These are phyloP conservation scores for Neonectria faginata DNA, from an alignment of 2,329 filamentous ascomycete genomes.

Conservation along the genomic window DNA sequence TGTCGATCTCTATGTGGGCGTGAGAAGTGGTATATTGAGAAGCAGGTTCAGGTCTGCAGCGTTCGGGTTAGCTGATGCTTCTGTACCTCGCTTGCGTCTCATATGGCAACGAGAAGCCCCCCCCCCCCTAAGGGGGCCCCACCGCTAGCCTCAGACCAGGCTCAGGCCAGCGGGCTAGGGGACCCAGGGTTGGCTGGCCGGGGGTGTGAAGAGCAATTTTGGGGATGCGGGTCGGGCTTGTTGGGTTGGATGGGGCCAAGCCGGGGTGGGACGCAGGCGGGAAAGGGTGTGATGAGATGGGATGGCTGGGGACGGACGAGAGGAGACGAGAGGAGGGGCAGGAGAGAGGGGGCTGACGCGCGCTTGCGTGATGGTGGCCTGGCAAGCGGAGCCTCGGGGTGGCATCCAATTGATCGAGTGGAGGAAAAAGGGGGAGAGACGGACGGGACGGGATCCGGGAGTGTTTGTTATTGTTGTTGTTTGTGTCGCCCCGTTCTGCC, in stretches of 20 bases:
- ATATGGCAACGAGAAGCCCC: slow-evolving; percentile 46
- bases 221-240: slow-evolving; percentile 36
- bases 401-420: slow-evolving; percentile 31
- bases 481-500: slow-evolving; percentile 22
- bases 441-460: not conserved
- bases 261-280: slow-evolving; percentile 33
- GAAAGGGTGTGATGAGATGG: slow-evolving; percentile 31
- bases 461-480: slow-evolving; percentile 26
- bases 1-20: slow-evolving; percentile 74
- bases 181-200: slow-evolving; percentile 33
- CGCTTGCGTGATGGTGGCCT: slow-evolving; percentile 40
- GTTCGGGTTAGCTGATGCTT: slow-evolving; percentile 48
- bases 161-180: slow-evolving; percentile 43
- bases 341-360: slow-evolving; percentile 34
- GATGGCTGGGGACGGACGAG: slow-evolving; percentile 42
- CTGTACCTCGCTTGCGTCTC: slow-evolving; percentile 48
- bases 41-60: slow-evolving; percentile 52
- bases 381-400: slow-evolving; percentile 35
- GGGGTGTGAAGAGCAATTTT: slow-evolving; percentile 44
- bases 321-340: not conserved
- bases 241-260: slow-evolving; percentile 39
- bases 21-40: slow-evolving; percentile 65
- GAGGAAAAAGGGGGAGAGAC: slow-evolving; percentile 18
- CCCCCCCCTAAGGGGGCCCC: slow-evolving; percentile 42
- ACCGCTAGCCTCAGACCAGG: slow-evolving; percentile 40